phyloP scores from a whole-genome alignment of 768 basidiomycete genomes.

The Dioszegia aurantiaca region DNA sequence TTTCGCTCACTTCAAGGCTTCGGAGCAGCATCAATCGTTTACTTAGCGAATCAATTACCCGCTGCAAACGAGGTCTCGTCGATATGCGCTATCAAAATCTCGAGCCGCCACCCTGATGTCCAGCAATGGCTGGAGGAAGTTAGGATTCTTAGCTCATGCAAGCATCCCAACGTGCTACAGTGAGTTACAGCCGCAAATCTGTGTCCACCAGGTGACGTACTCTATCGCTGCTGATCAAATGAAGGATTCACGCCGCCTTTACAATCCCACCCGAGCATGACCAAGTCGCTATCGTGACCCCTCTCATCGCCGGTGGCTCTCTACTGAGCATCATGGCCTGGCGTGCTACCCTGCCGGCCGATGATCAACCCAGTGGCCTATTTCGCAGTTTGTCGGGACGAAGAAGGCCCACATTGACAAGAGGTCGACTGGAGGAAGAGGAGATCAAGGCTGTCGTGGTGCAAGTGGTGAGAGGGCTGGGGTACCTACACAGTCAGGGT shows the following conservation, averaged over 20 bases:
- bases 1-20: slow-evolving; percentile 62
- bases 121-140: slow-evolving; percentile 53
- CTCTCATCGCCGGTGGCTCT: slow-evolving; percentile 38
- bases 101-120: slow-evolving; percentile 60
- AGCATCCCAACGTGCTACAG: slow-evolving; percentile 68
- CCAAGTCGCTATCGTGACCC: slow-evolving; percentile 41
- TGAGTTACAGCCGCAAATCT: no score
- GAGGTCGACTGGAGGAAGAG: slow-evolving; percentile 74
- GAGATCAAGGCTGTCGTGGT: slow-evolving; percentile 78
- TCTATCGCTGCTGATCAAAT: no score
- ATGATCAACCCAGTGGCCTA: slow-evolving; percentile 62
- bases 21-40: slow-evolving; percentile 88
- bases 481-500: slow-evolving; percentile 28
- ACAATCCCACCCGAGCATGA: slow-evolving; percentile 41
- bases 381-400: neutral
- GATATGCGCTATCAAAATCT: slow-evolving; percentile 45
- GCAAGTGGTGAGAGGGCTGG: slow-evolving; percentile 74
- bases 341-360: slow-evolving; percentile 25
- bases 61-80: slow-evolving; percentile 39
- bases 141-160: slow-evolving; percentile 29
- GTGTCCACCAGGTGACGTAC: no score
- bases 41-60: slow-evolving; percentile 66
- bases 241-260: slow-evolving; percentile 37
- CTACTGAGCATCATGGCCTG: slow-evolving; percentile 36
- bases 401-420: neutral